These are phyloP conservation scores for Comarum palustre DNA, from an alignment of 306 rosid species.

Conservation along the genomic window DNA sequence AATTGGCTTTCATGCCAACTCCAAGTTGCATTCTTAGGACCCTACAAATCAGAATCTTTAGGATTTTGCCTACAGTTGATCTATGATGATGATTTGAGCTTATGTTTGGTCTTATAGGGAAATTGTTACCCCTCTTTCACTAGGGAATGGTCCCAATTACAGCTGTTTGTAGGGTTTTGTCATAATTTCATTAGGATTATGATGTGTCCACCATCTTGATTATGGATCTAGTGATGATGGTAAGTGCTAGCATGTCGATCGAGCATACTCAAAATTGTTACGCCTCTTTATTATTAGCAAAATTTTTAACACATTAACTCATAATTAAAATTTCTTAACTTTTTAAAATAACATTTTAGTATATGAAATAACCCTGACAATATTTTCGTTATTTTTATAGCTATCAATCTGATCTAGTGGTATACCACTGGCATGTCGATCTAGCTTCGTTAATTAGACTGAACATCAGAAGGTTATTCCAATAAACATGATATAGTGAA, in stretches of 20 bases:
- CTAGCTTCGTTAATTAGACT: not conserved
- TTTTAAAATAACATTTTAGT: too few species aligned
- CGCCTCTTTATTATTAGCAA: too few species aligned
- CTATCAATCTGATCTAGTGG: too few species aligned
- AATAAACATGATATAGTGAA: not conserved
- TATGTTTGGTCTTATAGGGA: constrained; percentile 20
- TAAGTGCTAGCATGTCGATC: not conserved
- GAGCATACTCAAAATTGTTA: too few species aligned
- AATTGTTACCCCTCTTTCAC: constrained; percentile 19
- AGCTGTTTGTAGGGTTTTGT: constrained; percentile 8
- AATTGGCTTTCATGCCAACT: constrained; percentile 28
- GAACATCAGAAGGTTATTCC: not conserved
- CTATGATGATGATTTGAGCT: constrained; percentile 26
- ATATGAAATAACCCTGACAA: too few species aligned
- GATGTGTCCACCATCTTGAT: not conserved
- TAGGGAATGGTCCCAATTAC: constrained; percentile 27
- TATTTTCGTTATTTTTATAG: too few species aligned
- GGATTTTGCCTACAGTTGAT: constrained; percentile 40
- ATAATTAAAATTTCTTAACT: too few species aligned
- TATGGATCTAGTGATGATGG: not conserved
- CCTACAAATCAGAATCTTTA: constrained; percentile 53
- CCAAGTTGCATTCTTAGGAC: constrained; percentile 30
- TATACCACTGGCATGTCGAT: not conserved
- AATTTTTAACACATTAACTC: too few species aligned
- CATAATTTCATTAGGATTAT: constrained; percentile 14